These are phyloP conservation scores for Mortierella claussenii DNA, from an alignment of 192 early-diverging fungal genomes.

Conservation along the genomic window DNA sequence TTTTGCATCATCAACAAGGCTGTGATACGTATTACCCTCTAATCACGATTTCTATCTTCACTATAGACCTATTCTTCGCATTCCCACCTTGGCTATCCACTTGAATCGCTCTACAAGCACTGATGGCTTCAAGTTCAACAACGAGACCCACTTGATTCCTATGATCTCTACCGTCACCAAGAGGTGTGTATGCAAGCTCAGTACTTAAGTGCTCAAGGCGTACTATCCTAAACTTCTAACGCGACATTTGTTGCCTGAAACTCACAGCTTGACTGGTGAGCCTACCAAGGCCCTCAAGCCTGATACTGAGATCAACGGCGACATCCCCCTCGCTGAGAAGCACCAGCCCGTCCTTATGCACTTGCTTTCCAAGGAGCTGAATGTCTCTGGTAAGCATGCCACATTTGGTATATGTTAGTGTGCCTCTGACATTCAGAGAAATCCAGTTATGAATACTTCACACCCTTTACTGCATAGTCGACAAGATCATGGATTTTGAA, in stretches of 20 bases:
- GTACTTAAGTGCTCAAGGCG: too few relatives aligned
- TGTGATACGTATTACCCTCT: not conserved
- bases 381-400: slow-evolving; percentile 67
- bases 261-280: slow-evolving; percentile 50
- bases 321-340: slow-evolving; percentile 49
- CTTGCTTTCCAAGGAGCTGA: slow-evolving; percentile 81
- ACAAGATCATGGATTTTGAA: slow-evolving; percentile 94
- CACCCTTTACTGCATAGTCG: too few relatives aligned
- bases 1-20: not conserved
- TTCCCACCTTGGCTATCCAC: slow-evolving; percentile 98
- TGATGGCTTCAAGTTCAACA: slow-evolving; percentile 93
- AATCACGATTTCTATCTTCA: not conserved
- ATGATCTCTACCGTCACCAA: slow-evolving; percentile 82
- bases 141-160: slow-evolving; percentile 92
- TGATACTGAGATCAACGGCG: slow-evolving; percentile 42
- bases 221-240: too few relatives aligned
- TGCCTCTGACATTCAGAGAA: too few relatives aligned
- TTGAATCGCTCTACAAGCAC: slow-evolving; percentile 82
- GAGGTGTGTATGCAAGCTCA: slow-evolving; percentile 48
- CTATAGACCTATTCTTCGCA: slow-evolving; percentile 90
- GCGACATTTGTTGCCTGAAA: too few relatives aligned
- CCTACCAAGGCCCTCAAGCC: slow-evolving; percentile 33
- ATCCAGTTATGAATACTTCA: too few relatives aligned
- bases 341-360: slow-evolving; percentile 89
- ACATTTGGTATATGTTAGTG: too few relatives aligned